Evolutionary conservation across 306 rosid species (phyloP).

Genomic region (Quercus wislizeni): DNA sequence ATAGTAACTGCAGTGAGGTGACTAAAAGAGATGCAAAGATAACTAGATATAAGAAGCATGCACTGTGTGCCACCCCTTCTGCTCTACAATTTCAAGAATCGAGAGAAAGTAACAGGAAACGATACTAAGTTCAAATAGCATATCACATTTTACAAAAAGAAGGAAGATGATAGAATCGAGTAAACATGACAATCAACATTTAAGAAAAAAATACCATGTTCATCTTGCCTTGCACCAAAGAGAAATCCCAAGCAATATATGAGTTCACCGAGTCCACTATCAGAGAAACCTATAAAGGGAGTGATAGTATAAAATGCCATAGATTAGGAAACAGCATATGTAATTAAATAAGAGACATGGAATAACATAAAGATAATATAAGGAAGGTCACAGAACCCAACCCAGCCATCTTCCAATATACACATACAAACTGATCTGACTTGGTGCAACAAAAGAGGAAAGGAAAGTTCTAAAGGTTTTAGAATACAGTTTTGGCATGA

Average conservation of each 20-base stretch:
- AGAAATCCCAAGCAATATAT: slow-evolving; percentile 97
- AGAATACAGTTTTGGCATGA: not conserved
- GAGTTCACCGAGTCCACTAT: slow-evolving; percentile 81
- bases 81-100: not conserved
- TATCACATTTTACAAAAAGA: not conserved
- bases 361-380: not conserved
- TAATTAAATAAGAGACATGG: not conserved
- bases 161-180: slow-evolving; percentile 15
- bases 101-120: not conserved
- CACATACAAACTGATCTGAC: no score
- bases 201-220: slow-evolving; percentile 61
- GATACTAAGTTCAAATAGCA: not conserved
- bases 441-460: not conserved
- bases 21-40: not conserved
- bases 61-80: not conserved
- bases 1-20: not conserved
- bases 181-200: not conserved
- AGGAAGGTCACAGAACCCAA: not conserved
- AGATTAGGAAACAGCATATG: slow-evolving; percentile 4
- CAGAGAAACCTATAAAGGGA: slow-evolving; percentile 57
- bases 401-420: not conserved
- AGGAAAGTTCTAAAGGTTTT: not conserved
- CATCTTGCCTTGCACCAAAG: slow-evolving; percentile 83
- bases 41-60: not conserved
- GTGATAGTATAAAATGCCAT: slow-evolving; percentile 6